Evolutionary conservation across 306 rosid species (phyloP).

Genomic region (Quercus engelmannii): DNA sequence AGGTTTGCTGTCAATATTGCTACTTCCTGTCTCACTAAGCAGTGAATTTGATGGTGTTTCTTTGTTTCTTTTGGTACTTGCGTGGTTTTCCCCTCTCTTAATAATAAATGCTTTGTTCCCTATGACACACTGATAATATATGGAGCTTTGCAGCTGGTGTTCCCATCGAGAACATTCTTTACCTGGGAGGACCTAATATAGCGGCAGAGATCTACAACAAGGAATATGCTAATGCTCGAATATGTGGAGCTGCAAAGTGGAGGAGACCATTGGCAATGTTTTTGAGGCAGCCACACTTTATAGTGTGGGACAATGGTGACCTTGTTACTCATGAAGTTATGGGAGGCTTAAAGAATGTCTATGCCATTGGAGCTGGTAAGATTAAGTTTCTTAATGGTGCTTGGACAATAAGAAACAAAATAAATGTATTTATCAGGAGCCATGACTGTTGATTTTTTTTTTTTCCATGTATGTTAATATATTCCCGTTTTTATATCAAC

Average conservation of each 20-base stretch:
- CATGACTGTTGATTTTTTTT: background rate
- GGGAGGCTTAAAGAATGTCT: constrained; percentile 98
- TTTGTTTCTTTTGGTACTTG: background rate
- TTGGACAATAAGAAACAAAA: background rate
- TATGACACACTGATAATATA: background rate
- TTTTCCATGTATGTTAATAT: background rate
- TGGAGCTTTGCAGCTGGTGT: constrained; percentile 70
- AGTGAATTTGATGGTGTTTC: constrained; percentile 1
- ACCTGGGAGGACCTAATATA: constrained; percentile 96
- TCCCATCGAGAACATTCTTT: constrained; percentile 79
- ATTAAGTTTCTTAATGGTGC: constrained; percentile 14
- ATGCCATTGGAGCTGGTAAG: constrained; percentile 97
- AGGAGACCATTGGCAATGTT: constrained; percentile 83
- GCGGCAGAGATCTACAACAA: constrained; percentile 92
- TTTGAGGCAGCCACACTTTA: constrained; percentile 86
- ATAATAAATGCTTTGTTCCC: background rate
- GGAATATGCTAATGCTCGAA: constrained; percentile 95
- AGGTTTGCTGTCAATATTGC: background rate
- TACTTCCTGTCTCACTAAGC: background rate
- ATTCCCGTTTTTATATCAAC: background rate
- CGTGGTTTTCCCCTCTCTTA: background rate
- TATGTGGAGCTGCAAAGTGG: constrained; percentile 95
- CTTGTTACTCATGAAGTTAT: constrained; percentile 96
- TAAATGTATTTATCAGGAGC: background rate
- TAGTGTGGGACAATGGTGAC: constrained; percentile 96